Evolutionary conservation across 805 yeast species (phyloP), one percentile per base, ranked within the genome.

Genomic region (Brettanomyces bruxellensis): DNA sequence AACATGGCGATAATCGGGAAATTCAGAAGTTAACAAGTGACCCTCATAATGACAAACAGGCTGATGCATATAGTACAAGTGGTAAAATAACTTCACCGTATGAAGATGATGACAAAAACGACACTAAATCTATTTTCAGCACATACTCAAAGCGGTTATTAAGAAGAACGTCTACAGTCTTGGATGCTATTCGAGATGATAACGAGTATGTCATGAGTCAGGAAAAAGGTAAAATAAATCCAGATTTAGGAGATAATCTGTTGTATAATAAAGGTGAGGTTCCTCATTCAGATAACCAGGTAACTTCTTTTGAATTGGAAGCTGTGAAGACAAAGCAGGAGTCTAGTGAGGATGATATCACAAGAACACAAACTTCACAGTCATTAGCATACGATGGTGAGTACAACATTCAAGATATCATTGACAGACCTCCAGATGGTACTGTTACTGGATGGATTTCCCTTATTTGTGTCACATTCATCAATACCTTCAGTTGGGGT

Each of bases 401-500:
- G 4, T 70, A 61, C 47, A 54, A 56, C n/a, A 43, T 30, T 11
- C 50, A 49, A 30, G 66, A 62, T 47, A 40, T 59, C 7, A 40
- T 47, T 13, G 59, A 60, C 47, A 45, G 51, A 22, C 72, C 74
- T 1, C 74, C 75, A 4, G 75, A 71, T 53, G 72, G 72, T 11
- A 71, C 72, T 3, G 57, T 59, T 23, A 67, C 66, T 56, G 81
- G 77, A 1, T 78, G 83, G 83, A 62, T 71, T 2, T 54, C 73
- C 57, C 61, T 71, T 62, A 25, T 36, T 56, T 55, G 70, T 63
- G 64, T 57, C 48, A 41, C 62, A 51, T 30, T 45, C 24, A 46
- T 56, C 56, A 53, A 65, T 45, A 51, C 72, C 45, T 62, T 73
- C 42, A 69, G 78, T 4, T 77, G 81, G 81, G 83, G 83, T 25